Base-by-base conservation (phyloP, 2,329 filamentous ascomycete species). In the Aureobasidium zeae region DNA sequence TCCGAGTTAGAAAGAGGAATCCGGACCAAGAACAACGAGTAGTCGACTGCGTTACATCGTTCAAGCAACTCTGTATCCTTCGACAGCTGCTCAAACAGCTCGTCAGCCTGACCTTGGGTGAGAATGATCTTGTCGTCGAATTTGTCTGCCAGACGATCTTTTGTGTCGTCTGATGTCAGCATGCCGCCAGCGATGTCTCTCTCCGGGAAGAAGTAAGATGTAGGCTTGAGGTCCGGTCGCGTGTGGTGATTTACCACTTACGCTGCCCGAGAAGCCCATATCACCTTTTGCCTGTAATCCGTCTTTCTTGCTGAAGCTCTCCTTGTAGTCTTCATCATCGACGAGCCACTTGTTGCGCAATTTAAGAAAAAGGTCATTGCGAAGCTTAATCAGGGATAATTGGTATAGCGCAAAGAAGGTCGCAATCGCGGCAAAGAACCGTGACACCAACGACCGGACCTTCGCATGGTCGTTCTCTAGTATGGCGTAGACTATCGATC, bases 171-270 rank as follows among this genome's bases (percentile, higher is more conserved):
- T 3, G 76, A 76, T 0, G 77, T 72, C 1, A 87, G 63, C 2
- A 63, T 65, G 0, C 81, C 80, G 2, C 75, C 74, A 0, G 81
- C 73, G 9, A 86, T 71, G 51, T 86, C 83, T 5, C 82, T 67
- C 55, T 86, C 81, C 0, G 83, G 83, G 55, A 79, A 86, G 64
- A 86, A 86, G 62, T 86, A 86, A 46, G 77, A 74, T 16, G 72
- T 75, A 0, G 83, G 83, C 55, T 87, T 87, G 36, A 86, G 70
- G 48, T 86, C 83, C n/a, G n/a, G n/a, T n/a, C n/a, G n/a, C n/a
- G n/a, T n/a, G n/a, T n/a, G n/a, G n/a, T n/a, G n/a, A n/a, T n/a
- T n/a, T n/a, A 42, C 12, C 1, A 50, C 57, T 13, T 59, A 76
- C 71, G 16, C 81, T 85, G 36, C 83, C 83, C 20, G 79, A 83